Evolutionary conservation across 805 yeast species (phyloP).

Genomic region (Wickerhamomyces subpelliculosus): DNA sequence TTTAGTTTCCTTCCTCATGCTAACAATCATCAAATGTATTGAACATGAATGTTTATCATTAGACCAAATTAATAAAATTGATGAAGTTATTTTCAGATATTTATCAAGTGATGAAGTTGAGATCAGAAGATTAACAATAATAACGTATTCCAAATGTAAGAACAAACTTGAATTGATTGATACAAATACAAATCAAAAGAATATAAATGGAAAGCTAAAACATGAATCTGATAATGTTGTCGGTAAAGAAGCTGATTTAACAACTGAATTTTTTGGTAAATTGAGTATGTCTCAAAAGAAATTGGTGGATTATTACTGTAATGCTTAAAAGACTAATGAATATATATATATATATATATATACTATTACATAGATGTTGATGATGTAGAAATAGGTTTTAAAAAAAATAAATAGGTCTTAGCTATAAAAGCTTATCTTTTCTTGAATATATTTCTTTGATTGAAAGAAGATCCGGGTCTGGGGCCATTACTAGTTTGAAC

Average conservation of each 20-base stretch:
- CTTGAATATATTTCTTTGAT: constrained; percentile 7
- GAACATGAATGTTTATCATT: constrained; percentile 9
- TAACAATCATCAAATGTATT: constrained; percentile 8
- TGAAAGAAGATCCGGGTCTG: constrained; percentile 16
- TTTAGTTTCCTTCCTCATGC: constrained; percentile 10
- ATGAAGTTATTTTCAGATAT: constrained; percentile 10
- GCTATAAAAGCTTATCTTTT: constrained; percentile 2
- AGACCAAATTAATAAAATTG: constrained; percentile 16
- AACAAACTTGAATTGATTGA: constrained; percentile 11
- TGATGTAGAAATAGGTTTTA: too few species aligned
- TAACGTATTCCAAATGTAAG: constrained; percentile 20
- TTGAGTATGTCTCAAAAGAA: constrained; percentile 37
- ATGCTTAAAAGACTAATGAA: not conserved
- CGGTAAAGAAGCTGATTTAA: constrained; percentile 19
- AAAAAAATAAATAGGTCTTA: not conserved
- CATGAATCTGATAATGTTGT: constrained; percentile 2
- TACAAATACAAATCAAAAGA: constrained; percentile 6
- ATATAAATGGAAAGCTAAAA: constrained; percentile 24
- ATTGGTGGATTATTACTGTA: constrained; percentile 39
- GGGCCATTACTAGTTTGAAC: not conserved
- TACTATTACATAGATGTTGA: too few species aligned
- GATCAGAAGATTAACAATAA: constrained; percentile 20
- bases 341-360: not conserved
- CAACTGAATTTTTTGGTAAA: constrained; percentile 27
- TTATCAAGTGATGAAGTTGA: constrained; percentile 18